phyloP scores from a whole-genome alignment of 2,329 filamentous ascomycete genomes.

The Trichoderma cornu-damae region DNA sequence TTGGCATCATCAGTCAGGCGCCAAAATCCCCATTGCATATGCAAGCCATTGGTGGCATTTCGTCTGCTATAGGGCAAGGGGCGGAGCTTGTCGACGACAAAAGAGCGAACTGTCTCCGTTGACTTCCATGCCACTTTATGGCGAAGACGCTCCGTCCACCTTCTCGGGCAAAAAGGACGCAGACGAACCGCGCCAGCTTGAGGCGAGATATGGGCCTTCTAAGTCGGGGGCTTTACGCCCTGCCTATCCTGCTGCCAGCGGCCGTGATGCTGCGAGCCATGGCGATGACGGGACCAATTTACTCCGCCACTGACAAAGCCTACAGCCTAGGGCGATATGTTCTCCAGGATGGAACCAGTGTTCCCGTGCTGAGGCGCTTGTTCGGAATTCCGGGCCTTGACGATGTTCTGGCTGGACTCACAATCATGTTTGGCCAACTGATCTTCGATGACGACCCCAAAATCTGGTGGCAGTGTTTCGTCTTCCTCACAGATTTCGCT shows the following conservation, averaged over 20 bases:
- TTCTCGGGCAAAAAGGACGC: background rate
- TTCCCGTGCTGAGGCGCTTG: slow-evolving; percentile 21
- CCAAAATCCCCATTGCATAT: background rate
- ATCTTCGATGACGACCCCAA: slow-evolving; percentile 23
- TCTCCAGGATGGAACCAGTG: slow-evolving; percentile 8
- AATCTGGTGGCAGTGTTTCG: slow-evolving; percentile 28
- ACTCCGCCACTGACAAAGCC: background rate
- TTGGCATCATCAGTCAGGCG: background rate
- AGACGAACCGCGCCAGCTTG: background rate
- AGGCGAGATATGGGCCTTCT: slow-evolving; percentile 1
- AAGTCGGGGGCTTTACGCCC: slow-evolving; percentile 7
- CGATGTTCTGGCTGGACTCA: slow-evolving; percentile 21
- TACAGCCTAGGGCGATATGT: background rate
- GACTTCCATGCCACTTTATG: no score
- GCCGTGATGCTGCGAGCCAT: slow-evolving; percentile 6
- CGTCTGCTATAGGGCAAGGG: background rate
- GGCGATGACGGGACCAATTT: background rate
- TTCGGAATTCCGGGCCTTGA: slow-evolving; percentile 25
- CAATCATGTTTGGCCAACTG: slow-evolving; percentile 25
- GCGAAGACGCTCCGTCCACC: background rate
- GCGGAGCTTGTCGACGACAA: no score
- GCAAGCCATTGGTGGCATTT: background rate
- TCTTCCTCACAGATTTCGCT: slow-evolving; percentile 28
- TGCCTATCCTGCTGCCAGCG: slow-evolving; percentile 13
- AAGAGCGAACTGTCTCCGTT: no score